Evolutionary conservation across 345 rosid genomes (phyloP), one percentile per base, ranked within the genome.

Genomic region (Laguncularia racemosa): DNA sequence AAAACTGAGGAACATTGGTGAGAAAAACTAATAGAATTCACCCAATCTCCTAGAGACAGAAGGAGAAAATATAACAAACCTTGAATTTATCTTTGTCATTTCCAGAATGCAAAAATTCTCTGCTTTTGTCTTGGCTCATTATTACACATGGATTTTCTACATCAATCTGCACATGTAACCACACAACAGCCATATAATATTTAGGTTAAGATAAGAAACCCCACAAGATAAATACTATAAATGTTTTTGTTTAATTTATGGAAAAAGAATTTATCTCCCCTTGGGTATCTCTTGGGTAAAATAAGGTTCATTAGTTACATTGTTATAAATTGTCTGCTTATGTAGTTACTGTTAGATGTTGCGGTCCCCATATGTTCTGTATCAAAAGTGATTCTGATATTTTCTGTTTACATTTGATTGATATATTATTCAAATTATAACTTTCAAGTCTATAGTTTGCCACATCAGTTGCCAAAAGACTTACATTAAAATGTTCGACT

Each of bases 71-170:
- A 58, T 38, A 48, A 48, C 11, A 52, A 69, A 93, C 99, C 95
- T 80, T 89, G 71, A 93, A 93, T 70, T 89, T 93, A 66, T 93
- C 99, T 67, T 79, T 93, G 72, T 84, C 90, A 74, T 87, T 89
- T 45, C 99, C 99, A 63, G 99, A 93, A 74, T 93, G 99, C 52
- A 93, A 65, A 64, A 93, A 93, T 65, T 93, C 99, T 73, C 97
- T 83, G 80, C 99, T 93, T 77, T 82, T 93, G 78, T 93, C 99
- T 79, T 93, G 99, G 70, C 88, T 89, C 99, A 93, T 93, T 56
- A 93, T 69, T 13, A 93, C 97, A 58, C 99, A 93, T 1, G 99
- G 99, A 70, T 93, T 93, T 73, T 93, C 99, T 55, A 93, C 95
- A 76, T 93, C 99, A 77, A 93, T 93, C 99, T 86, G 73, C 53